Conservation (phyloP, 768 basidiomycete genomes). For the Boletus rubropictus region DNA sequence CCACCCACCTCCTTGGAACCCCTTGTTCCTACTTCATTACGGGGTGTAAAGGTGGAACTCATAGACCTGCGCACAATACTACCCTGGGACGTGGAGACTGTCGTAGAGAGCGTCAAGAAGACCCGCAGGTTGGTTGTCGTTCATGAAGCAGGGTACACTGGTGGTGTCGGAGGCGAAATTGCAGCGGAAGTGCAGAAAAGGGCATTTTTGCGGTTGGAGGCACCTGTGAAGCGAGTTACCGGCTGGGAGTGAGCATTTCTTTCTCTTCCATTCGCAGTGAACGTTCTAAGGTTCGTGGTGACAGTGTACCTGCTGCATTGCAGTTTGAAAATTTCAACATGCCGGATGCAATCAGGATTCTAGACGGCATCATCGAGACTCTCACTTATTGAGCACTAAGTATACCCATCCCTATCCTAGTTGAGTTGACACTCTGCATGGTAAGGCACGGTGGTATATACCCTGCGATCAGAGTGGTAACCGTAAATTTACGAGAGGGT, state of each 20-base stretch:
- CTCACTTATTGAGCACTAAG: slow-evolving; percentile 49
- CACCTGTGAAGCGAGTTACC: slow-evolving; percentile 79
- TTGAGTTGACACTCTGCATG: background rate
- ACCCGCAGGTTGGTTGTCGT: slow-evolving; percentile 86
- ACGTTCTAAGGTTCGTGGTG: slow-evolving; percentile 1
- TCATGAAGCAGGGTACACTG: slow-evolving; percentile 86
- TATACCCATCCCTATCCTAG: background rate
- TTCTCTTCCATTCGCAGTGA: background rate
- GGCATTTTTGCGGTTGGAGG: slow-evolving; percentile 83
- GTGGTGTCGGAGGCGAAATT: slow-evolving; percentile 87
- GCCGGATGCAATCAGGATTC: slow-evolving; percentile 76
- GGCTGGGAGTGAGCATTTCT: slow-evolving; percentile 84
- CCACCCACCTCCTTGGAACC: slow-evolving; percentile 60
- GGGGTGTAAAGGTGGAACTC: slow-evolving; percentile 73
- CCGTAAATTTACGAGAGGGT: too few relatives aligned
- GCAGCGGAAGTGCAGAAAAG: slow-evolving; percentile 85
- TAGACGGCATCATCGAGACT: slow-evolving; percentile 83
- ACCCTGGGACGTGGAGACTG: slow-evolving; percentile 80
- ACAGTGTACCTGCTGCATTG: slow-evolving; percentile 74
- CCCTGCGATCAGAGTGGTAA: background rate
- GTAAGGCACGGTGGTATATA: background rate
- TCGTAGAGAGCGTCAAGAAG: slow-evolving; percentile 76
- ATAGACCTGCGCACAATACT: slow-evolving; percentile 87
- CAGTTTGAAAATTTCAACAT: slow-evolving; percentile 91
- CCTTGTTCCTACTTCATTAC: slow-evolving; percentile 59